Conservation (phyloP, 2,329 filamentous ascomycete species). For the Pseudonectria foliicola region DNA sequence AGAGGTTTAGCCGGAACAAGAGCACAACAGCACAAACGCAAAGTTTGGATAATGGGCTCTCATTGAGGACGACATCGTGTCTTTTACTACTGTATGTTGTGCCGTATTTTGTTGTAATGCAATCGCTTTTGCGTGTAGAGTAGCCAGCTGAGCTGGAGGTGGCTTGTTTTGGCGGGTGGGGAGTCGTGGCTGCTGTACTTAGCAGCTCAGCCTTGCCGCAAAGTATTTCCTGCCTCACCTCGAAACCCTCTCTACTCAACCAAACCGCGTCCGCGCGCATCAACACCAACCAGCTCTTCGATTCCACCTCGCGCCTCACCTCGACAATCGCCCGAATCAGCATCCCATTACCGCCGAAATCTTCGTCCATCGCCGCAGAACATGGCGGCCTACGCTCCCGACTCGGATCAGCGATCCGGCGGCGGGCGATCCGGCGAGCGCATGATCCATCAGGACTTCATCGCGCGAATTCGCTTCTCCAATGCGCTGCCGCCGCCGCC, state of each 20-base stretch:
- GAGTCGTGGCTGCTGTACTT: background rate
- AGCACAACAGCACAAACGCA: too few species aligned
- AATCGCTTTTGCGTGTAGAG: too few species aligned
- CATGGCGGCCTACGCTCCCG: constrained; percentile 10
- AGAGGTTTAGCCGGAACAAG: too few species aligned
- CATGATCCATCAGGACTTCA: constrained; percentile 86
- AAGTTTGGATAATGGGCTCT: too few species aligned
- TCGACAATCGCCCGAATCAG: constrained; percentile 1
- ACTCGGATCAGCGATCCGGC: constrained; percentile 8
- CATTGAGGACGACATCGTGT: too few species aligned
- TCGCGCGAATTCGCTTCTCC: constrained; percentile 88
- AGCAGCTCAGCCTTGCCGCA: constrained; percentile 18
- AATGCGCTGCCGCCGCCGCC: constrained; percentile 93
- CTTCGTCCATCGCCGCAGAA: background rate
- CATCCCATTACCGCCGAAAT: background rate
- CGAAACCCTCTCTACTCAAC: background rate
- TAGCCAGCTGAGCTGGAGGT: too few species aligned
- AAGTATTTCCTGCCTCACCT: constrained; percentile 15
- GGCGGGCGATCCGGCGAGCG: constrained; percentile 44
- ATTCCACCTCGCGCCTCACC: constrained; percentile 6
- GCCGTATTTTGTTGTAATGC: too few species aligned
- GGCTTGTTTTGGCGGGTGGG: too few species aligned
- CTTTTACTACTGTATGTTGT: too few species aligned
- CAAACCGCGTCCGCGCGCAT: constrained; percentile 13
- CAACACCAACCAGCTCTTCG: constrained; percentile 4